Conservation (phyloP, 345 rosid species). For the Citrus australasica region DNA sequence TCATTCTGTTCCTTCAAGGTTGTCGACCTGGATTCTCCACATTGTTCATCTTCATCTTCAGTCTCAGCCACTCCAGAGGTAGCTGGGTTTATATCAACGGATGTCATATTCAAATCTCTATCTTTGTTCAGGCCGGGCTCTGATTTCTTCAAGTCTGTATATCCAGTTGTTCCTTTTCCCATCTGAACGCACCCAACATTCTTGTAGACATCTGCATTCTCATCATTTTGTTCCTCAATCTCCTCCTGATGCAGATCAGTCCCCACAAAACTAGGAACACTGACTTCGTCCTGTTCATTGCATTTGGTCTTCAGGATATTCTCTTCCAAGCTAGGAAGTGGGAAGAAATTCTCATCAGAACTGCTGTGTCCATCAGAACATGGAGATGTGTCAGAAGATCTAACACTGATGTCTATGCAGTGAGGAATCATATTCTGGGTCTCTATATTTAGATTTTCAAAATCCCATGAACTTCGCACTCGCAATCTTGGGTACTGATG, state of each 20-base stretch:
- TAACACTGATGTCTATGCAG: constrained; percentile 20
- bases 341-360: constrained; percentile 54
- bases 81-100: constrained; percentile 15
- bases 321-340: constrained; percentile 48
- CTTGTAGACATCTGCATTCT: constrained; percentile 42
- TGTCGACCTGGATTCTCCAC: constrained; percentile 26
- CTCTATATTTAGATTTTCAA: constrained; percentile 35
- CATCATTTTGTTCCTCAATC: constrained; percentile 36
- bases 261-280: constrained; percentile 23
- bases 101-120: constrained; percentile 21
- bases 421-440: constrained; percentile 35
- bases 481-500: constrained; percentile 66
- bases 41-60: constrained; percentile 26
- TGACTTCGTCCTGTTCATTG: constrained; percentile 30
- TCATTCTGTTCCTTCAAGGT: constrained; percentile 27
- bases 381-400: constrained; percentile 45
- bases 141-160: constrained; percentile 23
- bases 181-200: constrained; percentile 58
- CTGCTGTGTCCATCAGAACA: constrained; percentile 52
- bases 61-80: constrained; percentile 21
- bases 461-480: constrained; percentile 62
- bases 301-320: constrained; percentile 29
- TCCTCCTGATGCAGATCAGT: constrained; percentile 28
- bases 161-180: constrained; percentile 32
- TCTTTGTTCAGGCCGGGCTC: constrained; percentile 26